Base-by-base conservation (phyloP, 2,329 filamentous ascomycete species). In the Aspergillus felis region DNA sequence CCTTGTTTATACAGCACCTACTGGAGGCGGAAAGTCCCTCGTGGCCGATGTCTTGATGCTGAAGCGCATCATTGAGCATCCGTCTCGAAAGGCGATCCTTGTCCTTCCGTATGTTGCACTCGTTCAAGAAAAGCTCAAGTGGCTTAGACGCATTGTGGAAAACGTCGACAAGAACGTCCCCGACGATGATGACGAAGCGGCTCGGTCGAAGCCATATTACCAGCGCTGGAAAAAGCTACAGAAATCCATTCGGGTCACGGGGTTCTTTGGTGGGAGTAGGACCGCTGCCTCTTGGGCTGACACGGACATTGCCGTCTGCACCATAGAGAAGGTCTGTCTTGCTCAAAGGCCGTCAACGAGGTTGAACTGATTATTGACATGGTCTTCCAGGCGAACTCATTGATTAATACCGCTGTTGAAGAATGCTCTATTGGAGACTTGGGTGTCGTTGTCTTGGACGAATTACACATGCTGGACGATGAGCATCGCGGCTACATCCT, bases 391-490 rank as follows among this genome's bases (percentile, higher is more conserved):
- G 89, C 89, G 54, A 92, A 92, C 66, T 82, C 86, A 10, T 79
- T 92, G 42, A 81, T 91, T 28, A 92, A 92, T 64, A 78, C 82
- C 24, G 87, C 88, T 14, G 89, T 92, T 62, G 86, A 89, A 60
- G 87, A 92, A 61, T 85, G 83, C 66, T 84, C 80, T 3, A 82
- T 91, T 58, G 76, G 80, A n/a, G 80, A 85, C 22, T 75, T 92
- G 47, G 84, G 82, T 50, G 78, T 86, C 10, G 83, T 91, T 20
- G 87, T 92, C 14, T 77, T 92, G 35, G 89, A 92, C 65, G 89
- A 92, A 68, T 76, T 92, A n/a, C 89, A 92, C 69, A 91, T 92
- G 88, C 80, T 92, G 48, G 87, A 91, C 64, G 89, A 92, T 68
- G 87, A 88, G 60, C 83, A 87, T 62, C 84, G 89, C 12, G 89